Base-by-base conservation (phyloP, 805 yeast species). In the Debaryomyces castellii region DNA sequence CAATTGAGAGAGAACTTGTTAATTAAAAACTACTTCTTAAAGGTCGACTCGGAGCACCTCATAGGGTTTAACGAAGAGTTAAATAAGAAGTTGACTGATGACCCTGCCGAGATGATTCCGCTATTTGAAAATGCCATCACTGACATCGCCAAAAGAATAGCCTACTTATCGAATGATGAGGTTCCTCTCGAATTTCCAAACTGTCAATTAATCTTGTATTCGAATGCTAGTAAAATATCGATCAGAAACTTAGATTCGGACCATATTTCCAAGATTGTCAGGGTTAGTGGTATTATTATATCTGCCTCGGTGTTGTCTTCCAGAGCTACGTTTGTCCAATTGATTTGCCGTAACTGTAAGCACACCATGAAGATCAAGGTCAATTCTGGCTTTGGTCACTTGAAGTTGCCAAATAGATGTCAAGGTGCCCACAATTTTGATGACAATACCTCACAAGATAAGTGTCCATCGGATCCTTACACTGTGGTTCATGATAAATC, bases 401-500 rank as follows among this genome's bases (percentile, higher is more conserved):
- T 87, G 17, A 77, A 70, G 44, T 70, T 87, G 51, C 96, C 96
- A 11, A 77, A 78, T 24, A 63, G 59, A 34, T 89, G 96, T 67
- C 81, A 76, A 55, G 74, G 71, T 17, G 53, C 64, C 14, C 75
- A 70, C 48, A 69, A 70, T 49, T 62, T 63, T 46, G 74, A 69
- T 44, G 73, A 64, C 49, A 76, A 81, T 5, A 76, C 81, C 3
- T 73, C 80, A 4, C 81, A 79, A 39, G 76, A 73, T 18, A 71
- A 74, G 49, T 94, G 99, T 71, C 96, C 96, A 1, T 81, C 84
- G 11, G 96, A 92, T 56, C 99, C 99, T 2, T 94, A 90, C 58
- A 80, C 88, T 30, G 87, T 94, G 49, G 90, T 89, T 24, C 99
- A 94, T 67, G 98, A 94, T 63, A 87, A 89, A 60, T 89, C 97